Conservation (phyloP, 352 stramenopile species). For the Globisporangium acanthophoron region DNA sequence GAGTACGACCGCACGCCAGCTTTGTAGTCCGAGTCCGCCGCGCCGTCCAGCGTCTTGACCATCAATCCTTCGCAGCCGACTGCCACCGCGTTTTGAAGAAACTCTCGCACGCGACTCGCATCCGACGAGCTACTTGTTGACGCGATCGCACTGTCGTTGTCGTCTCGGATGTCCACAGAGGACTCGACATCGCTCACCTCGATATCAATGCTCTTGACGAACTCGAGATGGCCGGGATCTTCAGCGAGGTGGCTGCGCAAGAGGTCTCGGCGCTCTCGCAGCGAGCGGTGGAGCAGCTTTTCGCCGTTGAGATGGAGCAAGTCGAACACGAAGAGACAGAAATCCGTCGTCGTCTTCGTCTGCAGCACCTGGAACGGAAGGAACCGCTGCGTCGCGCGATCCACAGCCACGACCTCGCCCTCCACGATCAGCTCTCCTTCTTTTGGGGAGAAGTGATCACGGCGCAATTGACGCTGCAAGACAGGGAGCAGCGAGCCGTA, state of each 20-base stretch:
- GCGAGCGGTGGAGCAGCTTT: conserved; percentile 34
- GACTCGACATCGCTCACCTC: conserved; percentile 8
- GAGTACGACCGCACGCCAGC: conserved; percentile 65
- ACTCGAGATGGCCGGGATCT: conserved; percentile 42
- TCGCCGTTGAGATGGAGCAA: conserved; percentile 47
- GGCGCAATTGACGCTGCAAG: conserved; percentile 23
- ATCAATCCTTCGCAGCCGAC: conserved; percentile 78
- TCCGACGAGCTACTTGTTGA: conserved; percentile 1
- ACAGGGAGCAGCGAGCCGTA: conserved; percentile 54
- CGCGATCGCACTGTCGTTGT: conserved; percentile 2
- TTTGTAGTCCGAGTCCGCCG: conserved; percentile 45
- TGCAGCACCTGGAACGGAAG: conserved; percentile 78
- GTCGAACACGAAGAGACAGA: conserved; percentile 80
- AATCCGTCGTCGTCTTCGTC: conserved; percentile 61
- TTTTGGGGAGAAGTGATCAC: background rate
- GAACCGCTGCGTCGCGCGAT: conserved; percentile 39
- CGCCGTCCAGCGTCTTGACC: conserved; percentile 56
- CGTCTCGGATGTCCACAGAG: too few species aligned
- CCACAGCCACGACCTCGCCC: conserved; percentile 69
- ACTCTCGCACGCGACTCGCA: conserved; percentile 19
- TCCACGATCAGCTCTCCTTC: conserved; percentile 51
- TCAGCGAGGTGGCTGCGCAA: conserved; percentile 31
- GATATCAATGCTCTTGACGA: conserved; percentile 58
- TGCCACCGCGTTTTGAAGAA: conserved; percentile 43
- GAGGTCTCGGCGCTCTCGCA: conserved; percentile 37